Percentiles rank a stretch among this genome's conserved stretches.
Evolutionary conservation across 805 yeast genomes (phyloP).

Genomic region (Barnettozyma wickerhamii): DNA sequence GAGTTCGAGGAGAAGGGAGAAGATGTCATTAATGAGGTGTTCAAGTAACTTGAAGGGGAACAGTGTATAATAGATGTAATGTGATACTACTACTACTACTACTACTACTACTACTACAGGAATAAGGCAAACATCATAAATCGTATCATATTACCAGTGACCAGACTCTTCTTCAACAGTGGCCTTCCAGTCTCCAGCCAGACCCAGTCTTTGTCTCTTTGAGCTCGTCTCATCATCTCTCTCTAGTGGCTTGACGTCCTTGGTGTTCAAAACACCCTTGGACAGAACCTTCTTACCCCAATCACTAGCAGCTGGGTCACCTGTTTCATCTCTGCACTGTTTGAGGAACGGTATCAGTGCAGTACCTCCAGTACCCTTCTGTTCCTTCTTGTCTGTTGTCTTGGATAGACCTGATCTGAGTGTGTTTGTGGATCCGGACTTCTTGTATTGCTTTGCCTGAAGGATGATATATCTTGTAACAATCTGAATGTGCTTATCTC

Average conservation of each 20-base stretch:
- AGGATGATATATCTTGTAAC: slow-evolving; percentile 83
- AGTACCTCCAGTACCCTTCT: slow-evolving; percentile 92
- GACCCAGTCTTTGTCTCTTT: slow-evolving; percentile 28
- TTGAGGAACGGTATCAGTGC: slow-evolving; percentile 85
- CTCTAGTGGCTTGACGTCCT: slow-evolving; percentile 7
- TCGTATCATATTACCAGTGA: slow-evolving; percentile 26
- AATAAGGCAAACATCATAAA: neutral
- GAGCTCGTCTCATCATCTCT: slow-evolving; percentile 8
- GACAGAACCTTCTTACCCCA: slow-evolving; percentile 81
- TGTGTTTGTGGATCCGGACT: slow-evolving; percentile 52
- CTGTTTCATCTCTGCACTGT: slow-evolving; percentile 95
- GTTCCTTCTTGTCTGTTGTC: slow-evolving; percentile 45
- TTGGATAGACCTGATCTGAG: slow-evolving; percentile 59
- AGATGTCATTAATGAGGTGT: slow-evolving; percentile 39
- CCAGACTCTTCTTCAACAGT: slow-evolving; percentile 28
- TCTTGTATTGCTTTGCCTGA: slow-evolving; percentile 60
- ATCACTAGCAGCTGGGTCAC: slow-evolving; percentile 85
- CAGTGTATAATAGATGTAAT: neutral
- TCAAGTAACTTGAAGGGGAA: slow-evolving; percentile 29
- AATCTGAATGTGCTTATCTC: slow-evolving; percentile 91
- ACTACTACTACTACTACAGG: neutral
- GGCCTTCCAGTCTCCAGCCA: slow-evolving; percentile 30
- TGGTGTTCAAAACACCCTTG: slow-evolving; percentile 38
- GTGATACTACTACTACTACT: neutral
- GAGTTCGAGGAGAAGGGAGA: slow-evolving; percentile 73